A percentile compares a stretch with the other conserved stretches of the same genome.
These are phyloP conservation scores for Populus nigra DNA, from an alignment of 345 rosid genomes.

Conservation along the genomic window DNA sequence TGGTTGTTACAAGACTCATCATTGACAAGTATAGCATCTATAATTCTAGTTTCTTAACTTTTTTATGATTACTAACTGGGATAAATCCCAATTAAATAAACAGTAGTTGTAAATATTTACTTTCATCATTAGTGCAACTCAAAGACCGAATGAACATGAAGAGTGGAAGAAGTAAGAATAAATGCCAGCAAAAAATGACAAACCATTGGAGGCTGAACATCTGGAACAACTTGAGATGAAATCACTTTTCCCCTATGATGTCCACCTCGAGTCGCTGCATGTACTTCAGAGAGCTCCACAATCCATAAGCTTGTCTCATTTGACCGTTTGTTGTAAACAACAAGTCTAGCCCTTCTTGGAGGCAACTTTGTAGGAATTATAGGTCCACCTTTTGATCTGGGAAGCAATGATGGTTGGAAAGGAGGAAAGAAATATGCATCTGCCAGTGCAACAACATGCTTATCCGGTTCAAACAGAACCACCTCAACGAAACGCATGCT, in stretches of 20 bases:
- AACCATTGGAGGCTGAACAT: slow-evolving; percentile 96
- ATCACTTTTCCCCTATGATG: slow-evolving; percentile 91
- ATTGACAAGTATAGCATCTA: neutral
- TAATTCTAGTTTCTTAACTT: neutral
- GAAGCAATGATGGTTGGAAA: slow-evolving; percentile 83
- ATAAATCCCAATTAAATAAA: neutral
- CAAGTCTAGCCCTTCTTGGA: slow-evolving; percentile 77
- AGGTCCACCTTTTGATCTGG: slow-evolving; percentile 80
- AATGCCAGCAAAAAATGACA: slow-evolving; percentile 13
- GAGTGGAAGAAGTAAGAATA: neutral
- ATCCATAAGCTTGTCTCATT: slow-evolving; percentile 83
- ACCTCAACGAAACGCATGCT: slow-evolving; percentile 89
- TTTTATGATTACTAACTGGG: neutral
- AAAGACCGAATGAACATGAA: neutral
- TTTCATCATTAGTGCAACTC: neutral
- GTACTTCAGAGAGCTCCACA: slow-evolving; percentile 84
- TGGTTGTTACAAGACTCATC: neutral
- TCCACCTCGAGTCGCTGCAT: slow-evolving; percentile 88
- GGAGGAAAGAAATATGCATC: slow-evolving; percentile 97
- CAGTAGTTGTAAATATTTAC: neutral
- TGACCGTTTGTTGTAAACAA: slow-evolving; percentile 76
- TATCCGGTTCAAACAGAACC: slow-evolving; percentile 79
- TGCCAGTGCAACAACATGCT: slow-evolving; percentile 76
- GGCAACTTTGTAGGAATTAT: slow-evolving; percentile 83
- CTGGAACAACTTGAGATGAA: slow-evolving; percentile 67